Evolutionary conservation across 306 rosid genomes (phyloP).

Genomic region (Ziziphus jujuba): DNA sequence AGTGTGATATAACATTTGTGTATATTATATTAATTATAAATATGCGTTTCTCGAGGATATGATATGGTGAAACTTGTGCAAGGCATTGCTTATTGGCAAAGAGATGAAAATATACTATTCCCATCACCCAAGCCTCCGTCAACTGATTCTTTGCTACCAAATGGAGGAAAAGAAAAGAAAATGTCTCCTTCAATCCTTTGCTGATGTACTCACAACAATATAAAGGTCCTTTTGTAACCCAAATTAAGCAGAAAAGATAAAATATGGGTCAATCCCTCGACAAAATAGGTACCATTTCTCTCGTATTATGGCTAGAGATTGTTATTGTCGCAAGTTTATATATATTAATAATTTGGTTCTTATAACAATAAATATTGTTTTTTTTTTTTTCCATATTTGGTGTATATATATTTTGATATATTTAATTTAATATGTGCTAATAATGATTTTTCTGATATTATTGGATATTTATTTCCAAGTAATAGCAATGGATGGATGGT

Average conservation of each 20-base stretch:
- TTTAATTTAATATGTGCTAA: background rate
- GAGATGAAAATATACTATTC: slow-evolving; percentile 46
- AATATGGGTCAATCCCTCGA: slow-evolving; percentile 51
- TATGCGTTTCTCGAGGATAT: no score
- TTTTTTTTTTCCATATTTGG: no score
- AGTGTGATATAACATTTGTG: no score
- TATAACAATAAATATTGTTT: no score
- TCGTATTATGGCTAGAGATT: background rate
- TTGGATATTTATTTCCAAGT: background rate
- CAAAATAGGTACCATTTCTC: slow-evolving; percentile 21
- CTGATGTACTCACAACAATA: background rate
- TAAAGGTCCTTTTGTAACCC: background rate
- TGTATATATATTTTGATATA: no score
- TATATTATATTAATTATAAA: no score
- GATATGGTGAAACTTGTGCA: background rate
- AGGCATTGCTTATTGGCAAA: slow-evolving; percentile 39
- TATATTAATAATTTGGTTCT: no score
- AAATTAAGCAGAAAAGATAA: background rate
- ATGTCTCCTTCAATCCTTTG: background rate
- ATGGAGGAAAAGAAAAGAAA: background rate
- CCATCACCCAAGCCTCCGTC: slow-evolving; percentile 37
- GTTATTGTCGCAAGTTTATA: background rate
- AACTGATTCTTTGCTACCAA: background rate
- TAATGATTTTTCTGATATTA: background rate
- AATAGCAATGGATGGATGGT: background rate